phyloP scores from a whole-genome alignment of 805 yeast species.

The Myxozyma monticola region DNA sequence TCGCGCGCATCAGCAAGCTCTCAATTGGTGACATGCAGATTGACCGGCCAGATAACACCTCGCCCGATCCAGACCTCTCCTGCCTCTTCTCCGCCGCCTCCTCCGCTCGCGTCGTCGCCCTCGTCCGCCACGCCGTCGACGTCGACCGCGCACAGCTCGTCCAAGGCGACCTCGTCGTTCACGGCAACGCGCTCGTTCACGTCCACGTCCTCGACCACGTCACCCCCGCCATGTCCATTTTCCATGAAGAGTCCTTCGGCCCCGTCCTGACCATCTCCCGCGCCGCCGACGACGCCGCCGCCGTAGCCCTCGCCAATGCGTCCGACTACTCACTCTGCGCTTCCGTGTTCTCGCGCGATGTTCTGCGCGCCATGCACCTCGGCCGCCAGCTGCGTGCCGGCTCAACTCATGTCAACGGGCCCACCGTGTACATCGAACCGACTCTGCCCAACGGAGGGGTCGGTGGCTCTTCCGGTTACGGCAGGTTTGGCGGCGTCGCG shows the following conservation, averaged over 20 bases:
- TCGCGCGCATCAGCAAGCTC: too few species aligned
- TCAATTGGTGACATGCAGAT: too few species aligned
- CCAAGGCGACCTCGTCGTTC: not conserved
- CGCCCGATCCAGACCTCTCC: too few species aligned
- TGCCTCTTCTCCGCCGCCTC: not conserved
- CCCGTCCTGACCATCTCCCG: not conserved
- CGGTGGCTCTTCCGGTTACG: conserved; percentile 18
- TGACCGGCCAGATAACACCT: too few species aligned
- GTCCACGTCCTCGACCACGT: not conserved
- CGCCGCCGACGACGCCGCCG: not conserved
- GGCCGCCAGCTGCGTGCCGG: not conserved
- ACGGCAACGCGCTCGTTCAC: not conserved
- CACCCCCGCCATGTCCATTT: not conserved
- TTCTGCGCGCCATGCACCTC: not conserved
- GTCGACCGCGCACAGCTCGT: not conserved
- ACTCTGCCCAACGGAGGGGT: conserved; percentile 20
- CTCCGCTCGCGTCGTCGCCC: not conserved
- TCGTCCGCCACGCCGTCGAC: not conserved
- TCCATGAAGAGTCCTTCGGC: not conserved
- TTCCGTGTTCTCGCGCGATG: not conserved
- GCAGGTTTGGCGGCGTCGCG: conserved; percentile 12
- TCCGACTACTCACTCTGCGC: not conserved
- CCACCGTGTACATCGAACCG: conserved; percentile 11
- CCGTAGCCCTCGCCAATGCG: not conserved
- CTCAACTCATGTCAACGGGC: not conserved